phyloP scores from a whole-genome alignment of 352 stramenopile genomes.

The Phytophthora pistaciae region DNA sequence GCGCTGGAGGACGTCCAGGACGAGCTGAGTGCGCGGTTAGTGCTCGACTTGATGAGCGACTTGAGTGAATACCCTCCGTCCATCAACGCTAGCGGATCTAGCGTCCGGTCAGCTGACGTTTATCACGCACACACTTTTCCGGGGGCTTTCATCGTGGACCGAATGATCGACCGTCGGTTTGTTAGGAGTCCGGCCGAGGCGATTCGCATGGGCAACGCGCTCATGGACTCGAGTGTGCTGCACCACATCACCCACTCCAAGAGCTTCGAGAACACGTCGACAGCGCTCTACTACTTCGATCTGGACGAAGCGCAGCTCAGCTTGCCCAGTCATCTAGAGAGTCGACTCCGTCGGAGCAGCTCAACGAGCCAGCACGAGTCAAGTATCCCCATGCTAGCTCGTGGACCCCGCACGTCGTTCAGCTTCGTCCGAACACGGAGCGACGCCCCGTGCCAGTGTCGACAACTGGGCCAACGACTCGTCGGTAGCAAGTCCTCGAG shows the following conservation, averaged over 20 bases:
- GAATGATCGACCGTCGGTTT: conserved; percentile 44
- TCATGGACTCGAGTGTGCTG: conserved; percentile 69
- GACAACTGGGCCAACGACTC: conserved; percentile 59
- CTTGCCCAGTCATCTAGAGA: conserved; percentile 30
- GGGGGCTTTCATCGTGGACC: conserved; percentile 32
- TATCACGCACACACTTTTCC: conserved; percentile 14
- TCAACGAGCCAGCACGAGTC: conserved; percentile 27
- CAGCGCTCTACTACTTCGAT: conserved; percentile 50
- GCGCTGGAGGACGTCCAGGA: conserved; percentile 44
- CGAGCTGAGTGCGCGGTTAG: conserved; percentile 36
- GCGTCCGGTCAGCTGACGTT: background rate
- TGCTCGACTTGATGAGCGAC: conserved; percentile 28
- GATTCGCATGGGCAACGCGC: conserved; percentile 61
- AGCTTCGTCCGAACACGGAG: conserved; percentile 22
- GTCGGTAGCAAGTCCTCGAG: conserved; percentile 19
- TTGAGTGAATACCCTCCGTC: conserved; percentile 12
- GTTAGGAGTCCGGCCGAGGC: conserved; percentile 49
- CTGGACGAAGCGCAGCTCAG: conserved; percentile 24
- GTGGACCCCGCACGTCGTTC: conserved; percentile 18
- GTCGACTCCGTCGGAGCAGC: conserved; percentile 3
- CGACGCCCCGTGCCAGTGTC: conserved; percentile 42
- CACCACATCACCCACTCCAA: conserved; percentile 62
- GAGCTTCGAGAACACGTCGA: conserved; percentile 49
- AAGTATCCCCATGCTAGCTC: conserved; percentile 29
- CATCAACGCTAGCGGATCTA: conserved; percentile 1